Evolutionary conservation across 208 protist genomes (phyloP).

Genomic region (Porcisia deanei): DNA sequence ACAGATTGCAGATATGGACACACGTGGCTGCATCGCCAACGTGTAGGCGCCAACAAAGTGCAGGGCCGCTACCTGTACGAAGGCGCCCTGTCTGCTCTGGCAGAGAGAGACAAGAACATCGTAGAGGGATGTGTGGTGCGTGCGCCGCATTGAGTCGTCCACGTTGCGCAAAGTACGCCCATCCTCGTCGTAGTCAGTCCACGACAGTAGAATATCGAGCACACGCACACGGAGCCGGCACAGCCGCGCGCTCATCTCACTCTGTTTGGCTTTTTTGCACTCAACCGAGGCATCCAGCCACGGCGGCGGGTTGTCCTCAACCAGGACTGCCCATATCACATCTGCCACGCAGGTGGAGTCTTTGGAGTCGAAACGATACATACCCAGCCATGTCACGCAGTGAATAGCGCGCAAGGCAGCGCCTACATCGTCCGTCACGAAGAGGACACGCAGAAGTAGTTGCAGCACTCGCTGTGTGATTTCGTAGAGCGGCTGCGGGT

Average conservation of each 20-base stretch:
- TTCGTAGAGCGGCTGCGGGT: conserved; percentile 8
- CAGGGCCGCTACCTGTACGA: conserved; percentile 73
- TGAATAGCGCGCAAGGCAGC: conserved; percentile 46
- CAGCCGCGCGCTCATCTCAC: conserved; percentile 1
- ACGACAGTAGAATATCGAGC: conserved; percentile 77
- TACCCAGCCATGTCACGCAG: conserved; percentile 59
- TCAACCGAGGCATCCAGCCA: conserved; percentile 1
- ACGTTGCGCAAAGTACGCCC: conserved; percentile 71
- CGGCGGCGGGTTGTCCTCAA: not conserved
- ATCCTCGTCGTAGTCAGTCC: conserved; percentile 77
- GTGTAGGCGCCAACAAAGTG: conserved; percentile 65
- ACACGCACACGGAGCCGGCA: conserved; percentile 50
- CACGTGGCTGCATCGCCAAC: conserved; percentile 49
- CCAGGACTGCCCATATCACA: conserved; percentile 19
- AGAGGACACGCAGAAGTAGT: conserved; percentile 43
- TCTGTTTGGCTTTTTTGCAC: not conserved
- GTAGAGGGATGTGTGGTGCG: conserved; percentile 37
- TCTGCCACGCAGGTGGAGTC: conserved; percentile 44
- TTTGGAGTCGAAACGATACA: conserved; percentile 76
- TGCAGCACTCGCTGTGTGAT: conserved; percentile 17
- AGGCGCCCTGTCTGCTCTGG: conserved; percentile 19
- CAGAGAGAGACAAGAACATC: conserved; percentile 46
- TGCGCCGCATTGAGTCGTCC: conserved; percentile 39
- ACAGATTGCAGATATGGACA: conserved; percentile 42
- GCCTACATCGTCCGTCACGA: conserved; percentile 44